These are phyloP conservation scores for Suhomyces sp. DNA, from an alignment of 805 yeast genomes.

Conservation along the genomic window DNA sequence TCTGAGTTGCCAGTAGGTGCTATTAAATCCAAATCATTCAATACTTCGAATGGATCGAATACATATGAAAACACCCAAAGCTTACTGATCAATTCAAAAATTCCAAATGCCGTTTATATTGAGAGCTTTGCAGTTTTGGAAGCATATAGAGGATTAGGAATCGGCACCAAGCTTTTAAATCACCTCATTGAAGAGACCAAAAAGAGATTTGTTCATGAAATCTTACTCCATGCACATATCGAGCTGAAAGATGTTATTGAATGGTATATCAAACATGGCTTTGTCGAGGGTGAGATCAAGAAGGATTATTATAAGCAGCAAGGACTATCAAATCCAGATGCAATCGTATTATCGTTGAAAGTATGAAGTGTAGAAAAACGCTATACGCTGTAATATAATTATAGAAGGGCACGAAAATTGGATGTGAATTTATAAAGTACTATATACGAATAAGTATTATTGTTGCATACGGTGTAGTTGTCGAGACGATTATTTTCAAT, in stretches of 20 bases:
- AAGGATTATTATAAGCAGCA: constrained; percentile 49
- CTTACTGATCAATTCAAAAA: constrained; percentile 19
- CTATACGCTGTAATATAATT: background rate
- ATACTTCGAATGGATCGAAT: constrained; percentile 39
- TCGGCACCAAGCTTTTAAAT: constrained; percentile 58
- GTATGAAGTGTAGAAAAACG: background rate
- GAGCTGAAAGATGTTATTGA: constrained; percentile 39
- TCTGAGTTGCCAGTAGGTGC: constrained; percentile 82
- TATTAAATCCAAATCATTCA: constrained; percentile 53
- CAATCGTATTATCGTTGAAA: constrained; percentile 30
- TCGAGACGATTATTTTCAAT: background rate
- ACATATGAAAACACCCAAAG: constrained; percentile 23
- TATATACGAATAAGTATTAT: background rate
- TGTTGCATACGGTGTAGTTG: background rate
- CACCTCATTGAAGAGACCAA: constrained; percentile 57
- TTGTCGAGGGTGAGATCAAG: constrained; percentile 34
- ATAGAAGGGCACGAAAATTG: background rate
- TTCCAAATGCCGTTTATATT: constrained; percentile 58
- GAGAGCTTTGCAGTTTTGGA: constrained; percentile 67
- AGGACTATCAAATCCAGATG: constrained; percentile 48
- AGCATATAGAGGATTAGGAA: constrained; percentile 58
- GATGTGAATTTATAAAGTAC: background rate
- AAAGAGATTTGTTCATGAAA: constrained; percentile 49
- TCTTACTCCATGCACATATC: constrained; percentile 53
- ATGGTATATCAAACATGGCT: constrained; percentile 56